phyloP scores from a whole-genome alignment of 2,329 filamentous ascomycete genomes.

The Aspergillus quadrilineatus region DNA sequence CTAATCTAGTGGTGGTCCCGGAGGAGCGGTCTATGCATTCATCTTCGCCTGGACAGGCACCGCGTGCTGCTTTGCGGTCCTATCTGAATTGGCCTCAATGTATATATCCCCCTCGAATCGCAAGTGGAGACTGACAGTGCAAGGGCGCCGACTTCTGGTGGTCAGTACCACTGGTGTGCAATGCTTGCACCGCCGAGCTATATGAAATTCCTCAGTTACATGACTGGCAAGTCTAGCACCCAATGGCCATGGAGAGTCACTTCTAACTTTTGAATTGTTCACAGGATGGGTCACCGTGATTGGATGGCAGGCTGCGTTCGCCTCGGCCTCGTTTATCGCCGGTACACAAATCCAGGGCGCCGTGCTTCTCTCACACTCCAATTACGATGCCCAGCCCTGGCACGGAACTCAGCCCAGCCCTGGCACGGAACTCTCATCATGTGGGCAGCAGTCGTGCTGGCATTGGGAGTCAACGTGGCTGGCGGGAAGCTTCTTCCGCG shows the following conservation, averaged over 20 bases:
- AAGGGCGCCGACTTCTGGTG: constrained; percentile 38
- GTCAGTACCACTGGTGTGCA: constrained; percentile 43
- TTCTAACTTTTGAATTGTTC: no score
- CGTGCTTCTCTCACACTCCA: constrained; percentile 34
- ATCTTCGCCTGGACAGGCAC: constrained; percentile 34
- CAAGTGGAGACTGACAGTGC: no score
- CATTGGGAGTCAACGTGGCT: constrained; percentile 45
- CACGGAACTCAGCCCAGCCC: constrained; percentile 46
- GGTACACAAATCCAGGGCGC: constrained; percentile 39
- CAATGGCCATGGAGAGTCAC: background rate
- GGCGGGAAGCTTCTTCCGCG: constrained; percentile 45
- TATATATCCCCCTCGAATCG: constrained; percentile 7
- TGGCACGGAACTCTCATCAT: constrained; percentile 53
- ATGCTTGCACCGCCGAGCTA: constrained; percentile 38
- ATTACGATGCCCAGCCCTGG: constrained; percentile 44
- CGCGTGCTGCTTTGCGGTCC: constrained; percentile 24
- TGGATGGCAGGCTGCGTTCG: constrained; percentile 46
- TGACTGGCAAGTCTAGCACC: constrained; percentile 25
- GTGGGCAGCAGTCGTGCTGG: constrained; percentile 44
- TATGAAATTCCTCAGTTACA: constrained; percentile 41
- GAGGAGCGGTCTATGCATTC: constrained; percentile 33
- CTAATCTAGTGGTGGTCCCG: constrained; percentile 31
- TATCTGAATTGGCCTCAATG: constrained; percentile 37
- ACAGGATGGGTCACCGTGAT: constrained; percentile 43
- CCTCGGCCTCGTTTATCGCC: constrained; percentile 34